Conservation (phyloP, 2,329 filamentous ascomycete species). For the Hymenoscyphus occultus region DNA sequence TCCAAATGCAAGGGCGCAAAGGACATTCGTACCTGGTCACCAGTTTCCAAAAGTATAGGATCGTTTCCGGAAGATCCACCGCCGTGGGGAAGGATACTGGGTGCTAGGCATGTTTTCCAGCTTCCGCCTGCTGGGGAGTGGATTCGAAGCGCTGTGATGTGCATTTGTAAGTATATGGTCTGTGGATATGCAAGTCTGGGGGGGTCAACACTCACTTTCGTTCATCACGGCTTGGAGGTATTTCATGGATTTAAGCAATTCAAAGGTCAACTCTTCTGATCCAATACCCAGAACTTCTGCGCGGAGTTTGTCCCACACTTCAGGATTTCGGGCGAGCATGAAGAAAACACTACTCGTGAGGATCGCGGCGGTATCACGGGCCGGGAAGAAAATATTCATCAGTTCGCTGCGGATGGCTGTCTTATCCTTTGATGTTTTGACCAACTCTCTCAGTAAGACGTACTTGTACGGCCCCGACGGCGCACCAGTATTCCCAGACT, state of each 20-base stretch:
- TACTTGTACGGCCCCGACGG: constrained; percentile 28
- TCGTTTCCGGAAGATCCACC: constrained; percentile 7
- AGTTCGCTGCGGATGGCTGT: constrained; percentile 37
- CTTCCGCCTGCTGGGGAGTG: constrained; percentile 4
- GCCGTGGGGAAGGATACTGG: constrained; percentile 10
- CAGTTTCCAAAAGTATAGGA: constrained; percentile 4
- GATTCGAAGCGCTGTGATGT: not conserved
- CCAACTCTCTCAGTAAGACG: constrained; percentile 49
- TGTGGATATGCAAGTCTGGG: not conserved
- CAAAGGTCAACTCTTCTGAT: constrained; percentile 42
- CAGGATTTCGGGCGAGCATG: constrained; percentile 48
- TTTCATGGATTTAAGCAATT: constrained; percentile 48
- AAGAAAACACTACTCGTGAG: constrained; percentile 44
- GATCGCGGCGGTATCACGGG: constrained; percentile 40
- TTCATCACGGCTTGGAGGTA: constrained; percentile 55
- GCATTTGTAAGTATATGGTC: not conserved
- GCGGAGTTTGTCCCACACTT: constrained; percentile 39
- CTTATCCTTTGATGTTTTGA: constrained; percentile 42
- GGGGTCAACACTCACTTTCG: constrained; percentile 45
- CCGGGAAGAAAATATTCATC: constrained; percentile 38
- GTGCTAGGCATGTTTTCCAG: constrained; percentile 8
- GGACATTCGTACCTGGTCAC: constrained; percentile 10
- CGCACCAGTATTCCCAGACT: not conserved
- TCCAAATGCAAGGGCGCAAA: constrained; percentile 4
- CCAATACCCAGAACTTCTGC: constrained; percentile 41